Percentiles rank a stretch among this genome's conserved stretches.
phyloP scores from a whole-genome alignment of 768 basidiomycete species.

The Phlegmacium glaucopus region DNA sequence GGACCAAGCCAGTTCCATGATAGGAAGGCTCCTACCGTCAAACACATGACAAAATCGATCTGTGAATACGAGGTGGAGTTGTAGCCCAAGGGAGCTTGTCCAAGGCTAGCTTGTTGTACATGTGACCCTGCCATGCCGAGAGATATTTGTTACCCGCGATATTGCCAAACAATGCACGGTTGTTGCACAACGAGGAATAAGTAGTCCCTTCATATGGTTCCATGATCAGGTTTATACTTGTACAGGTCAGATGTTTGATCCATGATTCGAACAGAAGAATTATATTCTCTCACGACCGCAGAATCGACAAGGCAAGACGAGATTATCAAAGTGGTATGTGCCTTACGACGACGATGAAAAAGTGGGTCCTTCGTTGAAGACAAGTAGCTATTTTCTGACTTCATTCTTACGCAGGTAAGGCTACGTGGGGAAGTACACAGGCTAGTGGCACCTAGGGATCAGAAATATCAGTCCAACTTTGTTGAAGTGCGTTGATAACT shows the following conservation, averaged over 20 bases:
- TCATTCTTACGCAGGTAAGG: constrained; percentile 57
- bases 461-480: constrained; percentile 99
- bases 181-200: not conserved
- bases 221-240: constrained; percentile 98
- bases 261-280: not conserved
- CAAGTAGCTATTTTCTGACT: not conserved
- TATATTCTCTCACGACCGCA: constrained; percentile 26
- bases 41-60: too few relatives aligned
- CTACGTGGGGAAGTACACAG: constrained; percentile 96
- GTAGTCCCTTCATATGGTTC: constrained; percentile 13
- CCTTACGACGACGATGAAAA: constrained; percentile 99
- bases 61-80: too few relatives aligned
- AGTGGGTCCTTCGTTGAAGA: constrained; percentile 36
- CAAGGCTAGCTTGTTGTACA: too few relatives aligned
- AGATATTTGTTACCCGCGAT: too few relatives aligned
- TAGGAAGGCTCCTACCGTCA: too few relatives aligned
- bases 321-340: constrained; percentile 97
- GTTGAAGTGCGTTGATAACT: constrained; percentile 73
- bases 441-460: constrained; percentile 92
- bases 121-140: too few relatives aligned
- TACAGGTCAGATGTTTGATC: constrained; percentile 59
- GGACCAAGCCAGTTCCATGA: too few relatives aligned
- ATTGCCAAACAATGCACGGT: too few relatives aligned
- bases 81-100: too few relatives aligned
- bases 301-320: constrained; percentile 98